These are phyloP conservation scores for Xerocomus spinulosus DNA, from an alignment of 768 basidiomycete genomes.

Conservation along the genomic window DNA sequence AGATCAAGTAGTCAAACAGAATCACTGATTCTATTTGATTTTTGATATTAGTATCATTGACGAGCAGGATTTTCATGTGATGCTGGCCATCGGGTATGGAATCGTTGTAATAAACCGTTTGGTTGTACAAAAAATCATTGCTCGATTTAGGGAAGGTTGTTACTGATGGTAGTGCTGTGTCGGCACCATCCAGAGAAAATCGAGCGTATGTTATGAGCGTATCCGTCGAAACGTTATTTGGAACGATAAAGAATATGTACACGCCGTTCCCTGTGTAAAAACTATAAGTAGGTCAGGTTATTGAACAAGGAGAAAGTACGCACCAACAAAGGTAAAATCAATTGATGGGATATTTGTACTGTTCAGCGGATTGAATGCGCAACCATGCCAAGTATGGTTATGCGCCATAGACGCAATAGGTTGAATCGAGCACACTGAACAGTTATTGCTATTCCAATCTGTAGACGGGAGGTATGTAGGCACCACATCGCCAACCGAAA, in stretches of 20 bases:
- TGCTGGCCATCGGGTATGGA: constrained; percentile 2
- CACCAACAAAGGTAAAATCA: constrained; percentile 11
- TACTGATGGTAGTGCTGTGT: background rate
- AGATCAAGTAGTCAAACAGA: constrained; percentile 17
- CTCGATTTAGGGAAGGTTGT: background rate
- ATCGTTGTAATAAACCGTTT: constrained; percentile 10
- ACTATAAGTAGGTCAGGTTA: no score
- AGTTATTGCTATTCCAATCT: constrained; percentile 7
- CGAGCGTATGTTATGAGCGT: constrained; percentile 2
- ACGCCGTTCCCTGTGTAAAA: constrained; percentile 13
- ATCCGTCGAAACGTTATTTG: background rate
- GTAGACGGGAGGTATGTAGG: constrained; percentile 7
- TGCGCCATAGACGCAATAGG: constrained; percentile 3
- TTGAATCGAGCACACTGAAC: background rate
- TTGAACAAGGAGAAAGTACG: no score
- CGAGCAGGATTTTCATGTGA: constrained; percentile 1
- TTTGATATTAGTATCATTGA: no score
- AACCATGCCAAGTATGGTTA: constrained; percentile 18
- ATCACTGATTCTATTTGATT: no score
- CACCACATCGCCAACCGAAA: constrained; percentile 1
- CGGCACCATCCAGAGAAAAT: constrained; percentile 7
- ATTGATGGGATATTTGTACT: background rate
- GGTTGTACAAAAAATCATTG: constrained; percentile 10
- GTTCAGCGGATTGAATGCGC: background rate
- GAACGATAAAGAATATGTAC: constrained; percentile 15